These are phyloP conservation scores for Diplodia scrobiculata DNA, from an alignment of 2,329 filamentous ascomycete genomes.

Conservation along the genomic window DNA sequence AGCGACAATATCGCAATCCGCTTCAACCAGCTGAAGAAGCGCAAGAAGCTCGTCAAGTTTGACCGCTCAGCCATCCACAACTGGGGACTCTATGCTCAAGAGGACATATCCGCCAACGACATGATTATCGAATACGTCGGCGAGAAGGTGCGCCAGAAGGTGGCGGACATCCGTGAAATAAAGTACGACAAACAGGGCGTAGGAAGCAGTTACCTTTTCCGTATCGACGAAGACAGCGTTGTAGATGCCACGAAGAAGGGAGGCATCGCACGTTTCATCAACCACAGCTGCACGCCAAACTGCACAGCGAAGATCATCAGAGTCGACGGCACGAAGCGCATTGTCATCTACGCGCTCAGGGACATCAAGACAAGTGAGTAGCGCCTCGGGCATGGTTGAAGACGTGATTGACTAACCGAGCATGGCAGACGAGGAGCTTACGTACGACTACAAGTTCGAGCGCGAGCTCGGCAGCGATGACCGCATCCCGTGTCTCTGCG, in stretches of 20 bases:
- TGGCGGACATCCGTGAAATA: slow-evolving; percentile 92
- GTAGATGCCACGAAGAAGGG: slow-evolving; percentile 98
- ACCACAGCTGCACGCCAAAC: slow-evolving; percentile 96
- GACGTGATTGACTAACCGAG: not conserved
- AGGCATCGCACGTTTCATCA: slow-evolving; percentile 97
- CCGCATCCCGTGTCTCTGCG: slow-evolving; percentile 95
- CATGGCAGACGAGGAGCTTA: slow-evolving; percentile 86
- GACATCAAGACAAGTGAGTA: slow-evolving; percentile 91
- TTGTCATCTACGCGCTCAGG: slow-evolving; percentile 96
- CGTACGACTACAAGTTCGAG: slow-evolving; percentile 99
- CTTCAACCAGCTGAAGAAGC: slow-evolving; percentile 99
- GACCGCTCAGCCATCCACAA: slow-evolving; percentile 97
- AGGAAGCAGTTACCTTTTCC: slow-evolving; percentile 94
- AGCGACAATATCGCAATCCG: slow-evolving; percentile 86
- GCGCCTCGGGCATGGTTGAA: not conserved
- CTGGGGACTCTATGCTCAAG: slow-evolving; percentile 96
- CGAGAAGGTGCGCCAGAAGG: slow-evolving; percentile 93
- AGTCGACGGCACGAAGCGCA: slow-evolving; percentile 95
- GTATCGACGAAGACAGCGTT: slow-evolving; percentile 96
- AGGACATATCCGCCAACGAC: slow-evolving; percentile 94
- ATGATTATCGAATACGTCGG: slow-evolving; percentile 99
- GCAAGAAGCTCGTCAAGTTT: slow-evolving; percentile 98
- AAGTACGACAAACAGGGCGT: slow-evolving; percentile 95
- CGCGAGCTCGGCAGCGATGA: slow-evolving; percentile 92
- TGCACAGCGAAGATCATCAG: slow-evolving; percentile 99